These are phyloP conservation scores for Nicotiana obtusifolia DNA, from an alignment of 257 asterid genomes.

Conservation along the genomic window DNA sequence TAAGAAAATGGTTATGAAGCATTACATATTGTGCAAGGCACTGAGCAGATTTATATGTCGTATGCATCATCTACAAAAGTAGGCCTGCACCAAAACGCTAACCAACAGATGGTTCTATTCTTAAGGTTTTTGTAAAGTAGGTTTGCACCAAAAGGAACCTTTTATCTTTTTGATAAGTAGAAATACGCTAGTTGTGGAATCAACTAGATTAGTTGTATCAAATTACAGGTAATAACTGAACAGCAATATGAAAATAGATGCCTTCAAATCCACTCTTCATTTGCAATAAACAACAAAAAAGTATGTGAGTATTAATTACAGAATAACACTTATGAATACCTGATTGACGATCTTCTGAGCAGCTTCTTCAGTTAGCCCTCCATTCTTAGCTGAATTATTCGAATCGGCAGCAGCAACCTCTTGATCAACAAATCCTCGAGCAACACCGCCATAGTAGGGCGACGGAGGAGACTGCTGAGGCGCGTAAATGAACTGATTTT, in stretches of 20 bases:
- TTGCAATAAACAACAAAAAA: too few relatives aligned
- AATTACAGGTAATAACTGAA: too few relatives aligned
- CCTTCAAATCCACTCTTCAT: too few relatives aligned
- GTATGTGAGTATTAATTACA: too few relatives aligned
- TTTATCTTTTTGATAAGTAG: too few relatives aligned
- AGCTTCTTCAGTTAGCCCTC: slow-evolving; percentile 39
- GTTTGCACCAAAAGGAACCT: too few relatives aligned
- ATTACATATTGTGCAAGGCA: not conserved
- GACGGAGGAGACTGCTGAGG: slow-evolving; percentile 20
- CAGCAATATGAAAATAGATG: too few relatives aligned
- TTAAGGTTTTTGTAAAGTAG: not conserved
- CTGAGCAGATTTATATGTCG: not conserved
- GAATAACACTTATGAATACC: slow-evolving; percentile 27
- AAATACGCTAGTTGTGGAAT: too few relatives aligned
- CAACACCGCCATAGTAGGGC: slow-evolving; percentile 37
- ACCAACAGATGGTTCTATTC: not conserved
- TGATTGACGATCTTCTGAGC: slow-evolving; percentile 63
- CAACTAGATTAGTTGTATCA: too few relatives aligned
- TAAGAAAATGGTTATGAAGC: not conserved
- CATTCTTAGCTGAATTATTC: slow-evolving; percentile 26
- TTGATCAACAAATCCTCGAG: slow-evolving; percentile 28
- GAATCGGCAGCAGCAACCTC: slow-evolving; percentile 23
- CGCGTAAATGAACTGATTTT: slow-evolving; percentile 6
- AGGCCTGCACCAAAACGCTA: not conserved
- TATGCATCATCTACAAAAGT: not conserved